Evolutionary conservation across 2,329 filamentous ascomycete genomes (phyloP).

Genomic region (Exutisphaerella laricina): DNA sequence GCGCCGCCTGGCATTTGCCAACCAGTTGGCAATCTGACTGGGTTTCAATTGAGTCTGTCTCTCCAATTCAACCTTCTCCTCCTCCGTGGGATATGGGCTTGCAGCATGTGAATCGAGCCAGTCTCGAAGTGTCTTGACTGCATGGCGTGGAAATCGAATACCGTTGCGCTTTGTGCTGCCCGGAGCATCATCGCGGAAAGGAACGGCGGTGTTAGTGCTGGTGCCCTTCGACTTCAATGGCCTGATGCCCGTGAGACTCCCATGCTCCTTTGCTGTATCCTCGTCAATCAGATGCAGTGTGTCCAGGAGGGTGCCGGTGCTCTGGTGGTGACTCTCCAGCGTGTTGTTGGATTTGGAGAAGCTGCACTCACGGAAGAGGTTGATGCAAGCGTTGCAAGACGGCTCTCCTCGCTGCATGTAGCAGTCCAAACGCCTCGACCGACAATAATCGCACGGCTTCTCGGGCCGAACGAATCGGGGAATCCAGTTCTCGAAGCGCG

Average conservation of each 20-base stretch:
- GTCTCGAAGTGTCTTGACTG: slow-evolving; percentile 72
- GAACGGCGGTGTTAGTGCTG: slow-evolving; percentile 16
- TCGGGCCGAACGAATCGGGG: slow-evolving; percentile 43
- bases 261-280: slow-evolving; percentile 32
- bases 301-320: slow-evolving; percentile 38
- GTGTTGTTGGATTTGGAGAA: slow-evolving; percentile 35
- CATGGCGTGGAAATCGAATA: slow-evolving; percentile 72
- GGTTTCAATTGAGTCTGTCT: slow-evolving; percentile 73
- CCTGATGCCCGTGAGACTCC: slow-evolving; percentile 32
- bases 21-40: slow-evolving; percentile 84
- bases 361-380: slow-evolving; percentile 46
- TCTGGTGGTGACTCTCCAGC: slow-evolving; percentile 26
- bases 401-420: slow-evolving; percentile 38
- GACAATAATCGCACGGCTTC: slow-evolving; percentile 45
- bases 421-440: slow-evolving; percentile 43
- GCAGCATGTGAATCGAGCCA: slow-evolving; percentile 77
- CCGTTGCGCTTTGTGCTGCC: slow-evolving; percentile 45
- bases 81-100: slow-evolving; percentile 82
- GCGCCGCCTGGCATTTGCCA: slow-evolving; percentile 79
- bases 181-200: slow-evolving; percentile 30
- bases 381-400: slow-evolving; percentile 44
- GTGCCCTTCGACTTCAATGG: slow-evolving; percentile 23
- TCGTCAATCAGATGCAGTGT: slow-evolving; percentile 45
- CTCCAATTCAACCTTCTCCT: slow-evolving; percentile 76
- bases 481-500: slow-evolving; percentile 36